phyloP scores from a whole-genome alignment of 345 rosid genomes.

The Eutrema japonicum region DNA sequence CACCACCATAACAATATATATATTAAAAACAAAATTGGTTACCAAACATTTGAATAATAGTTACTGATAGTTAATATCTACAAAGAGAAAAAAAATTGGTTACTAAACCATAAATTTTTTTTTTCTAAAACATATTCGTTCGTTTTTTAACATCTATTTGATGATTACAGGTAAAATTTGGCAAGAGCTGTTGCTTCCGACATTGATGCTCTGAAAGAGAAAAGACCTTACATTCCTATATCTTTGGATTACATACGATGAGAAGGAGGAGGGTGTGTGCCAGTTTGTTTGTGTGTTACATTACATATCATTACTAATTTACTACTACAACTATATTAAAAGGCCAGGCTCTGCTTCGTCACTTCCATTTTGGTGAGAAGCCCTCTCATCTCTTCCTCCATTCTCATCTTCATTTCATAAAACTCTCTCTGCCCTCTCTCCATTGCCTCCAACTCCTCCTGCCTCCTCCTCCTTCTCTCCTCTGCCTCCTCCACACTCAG shows the following conservation, averaged over 20 bases:
- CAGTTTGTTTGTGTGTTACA: constrained; percentile 4
- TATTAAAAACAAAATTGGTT: too few species aligned
- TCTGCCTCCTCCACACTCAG: constrained; percentile 68
- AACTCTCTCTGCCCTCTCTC: constrained; percentile 86
- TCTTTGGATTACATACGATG: constrained; percentile 15
- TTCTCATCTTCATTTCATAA: constrained; percentile 77
- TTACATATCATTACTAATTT: background rate
- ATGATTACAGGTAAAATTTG: too few species aligned
- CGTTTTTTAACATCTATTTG: too few species aligned
- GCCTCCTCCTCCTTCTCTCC: too few species aligned
- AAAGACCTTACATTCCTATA: background rate
- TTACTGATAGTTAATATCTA: too few species aligned
- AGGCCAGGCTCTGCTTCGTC: constrained; percentile 50
- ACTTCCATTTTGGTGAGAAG: constrained; percentile 44
- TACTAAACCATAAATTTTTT: too few species aligned
- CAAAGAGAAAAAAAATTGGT: too few species aligned
- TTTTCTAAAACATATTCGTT: too few species aligned
- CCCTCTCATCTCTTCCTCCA: constrained; percentile 92
- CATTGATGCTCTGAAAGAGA: too few species aligned
- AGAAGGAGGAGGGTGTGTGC: constrained; percentile 3
- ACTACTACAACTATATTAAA: constrained; percentile 42
- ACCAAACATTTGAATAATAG: too few species aligned
- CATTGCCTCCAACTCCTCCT: constrained; percentile 70
- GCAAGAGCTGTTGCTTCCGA: too few species aligned
- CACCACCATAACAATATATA: too few species aligned